Conservation (phyloP, 2,329 filamentous ascomycete species). For the Aphanoascus verrucosus region DNA sequence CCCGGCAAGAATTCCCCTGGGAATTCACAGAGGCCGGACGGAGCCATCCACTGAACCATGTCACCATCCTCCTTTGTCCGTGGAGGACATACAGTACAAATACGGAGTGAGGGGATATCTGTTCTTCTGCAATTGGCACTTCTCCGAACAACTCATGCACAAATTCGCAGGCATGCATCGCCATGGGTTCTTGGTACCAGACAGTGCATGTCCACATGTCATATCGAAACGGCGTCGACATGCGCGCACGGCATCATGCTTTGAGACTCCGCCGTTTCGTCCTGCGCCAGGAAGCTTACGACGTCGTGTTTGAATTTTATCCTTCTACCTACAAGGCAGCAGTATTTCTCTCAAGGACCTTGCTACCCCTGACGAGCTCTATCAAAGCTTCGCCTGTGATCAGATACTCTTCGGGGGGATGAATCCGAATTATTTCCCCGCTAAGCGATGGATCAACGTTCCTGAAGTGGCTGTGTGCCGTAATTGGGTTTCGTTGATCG, state of each 20-base stretch:
- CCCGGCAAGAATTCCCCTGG: no score
- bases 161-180: neutral
- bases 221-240: neutral
- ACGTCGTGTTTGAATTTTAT: neutral
- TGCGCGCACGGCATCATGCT: neutral
- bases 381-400: neutral
- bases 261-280: neutral
- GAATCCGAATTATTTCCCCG: neutral
- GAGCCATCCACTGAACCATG: no score
- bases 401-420: no score
- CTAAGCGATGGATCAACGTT: neutral
- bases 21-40: no score
- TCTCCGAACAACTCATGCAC: no score
- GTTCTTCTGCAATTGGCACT: no score
- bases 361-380: slow-evolving; percentile 19
- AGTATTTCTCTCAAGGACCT: slow-evolving; percentile 21
- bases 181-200: neutral
- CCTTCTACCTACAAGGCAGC: slow-evolving; percentile 3
- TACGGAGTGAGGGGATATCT: no score
- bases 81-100: no score
- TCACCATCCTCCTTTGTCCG: no score
- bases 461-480: neutral
- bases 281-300: slow-evolving; percentile 4
- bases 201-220: neutral
- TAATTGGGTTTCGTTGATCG: neutral